A percentile compares a stretch with the other conserved stretches of the same genome.
Evolutionary conservation across 2,329 filamentous ascomycete genomes (phyloP).

Genomic region (Dothiorella sarmentorum): DNA sequence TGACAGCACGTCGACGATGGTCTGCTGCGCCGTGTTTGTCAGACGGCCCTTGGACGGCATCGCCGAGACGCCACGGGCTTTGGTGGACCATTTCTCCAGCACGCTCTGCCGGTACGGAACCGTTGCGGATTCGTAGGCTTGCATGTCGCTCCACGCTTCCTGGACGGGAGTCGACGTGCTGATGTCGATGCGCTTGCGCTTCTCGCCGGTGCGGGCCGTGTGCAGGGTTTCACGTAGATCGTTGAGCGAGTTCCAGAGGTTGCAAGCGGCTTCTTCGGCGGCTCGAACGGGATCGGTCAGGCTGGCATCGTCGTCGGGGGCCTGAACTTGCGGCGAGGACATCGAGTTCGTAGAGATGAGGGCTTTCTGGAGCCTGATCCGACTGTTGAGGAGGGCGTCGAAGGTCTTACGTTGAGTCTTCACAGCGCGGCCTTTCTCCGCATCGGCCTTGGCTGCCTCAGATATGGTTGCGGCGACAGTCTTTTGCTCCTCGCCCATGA

Average conservation of each 20-base stretch:
- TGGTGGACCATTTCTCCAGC: constrained; percentile 87
- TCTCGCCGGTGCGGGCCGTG: constrained; percentile 53
- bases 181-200: constrained; percentile 54
- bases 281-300: constrained; percentile 59
- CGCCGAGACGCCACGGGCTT: constrained; percentile 63
- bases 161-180: constrained; percentile 57
- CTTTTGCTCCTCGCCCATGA: constrained; percentile 67
- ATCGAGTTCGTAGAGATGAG: constrained; percentile 78
- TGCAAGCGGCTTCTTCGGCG: constrained; percentile 80
- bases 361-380: constrained; percentile 91
- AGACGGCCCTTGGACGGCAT: constrained; percentile 58
- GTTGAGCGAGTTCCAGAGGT: constrained; percentile 79
- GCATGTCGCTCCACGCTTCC: constrained; percentile 70
- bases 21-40: constrained; percentile 56
- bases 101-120: constrained; percentile 63
- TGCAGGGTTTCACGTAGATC: constrained; percentile 61
- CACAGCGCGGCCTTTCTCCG: constrained; percentile 80
- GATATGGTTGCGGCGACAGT: constrained; percentile 61
- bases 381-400: constrained; percentile 81
- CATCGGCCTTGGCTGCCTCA: constrained; percentile 69
- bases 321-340: constrained; percentile 33
- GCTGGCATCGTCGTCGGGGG: constrained; percentile 32
- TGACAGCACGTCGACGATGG: constrained; percentile 64
- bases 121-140: constrained; percentile 59
- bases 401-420: constrained; percentile 82